phyloP scores from a whole-genome alignment of 495 filamentous ascomycete species.

The Hypoxylon rickii region DNA sequence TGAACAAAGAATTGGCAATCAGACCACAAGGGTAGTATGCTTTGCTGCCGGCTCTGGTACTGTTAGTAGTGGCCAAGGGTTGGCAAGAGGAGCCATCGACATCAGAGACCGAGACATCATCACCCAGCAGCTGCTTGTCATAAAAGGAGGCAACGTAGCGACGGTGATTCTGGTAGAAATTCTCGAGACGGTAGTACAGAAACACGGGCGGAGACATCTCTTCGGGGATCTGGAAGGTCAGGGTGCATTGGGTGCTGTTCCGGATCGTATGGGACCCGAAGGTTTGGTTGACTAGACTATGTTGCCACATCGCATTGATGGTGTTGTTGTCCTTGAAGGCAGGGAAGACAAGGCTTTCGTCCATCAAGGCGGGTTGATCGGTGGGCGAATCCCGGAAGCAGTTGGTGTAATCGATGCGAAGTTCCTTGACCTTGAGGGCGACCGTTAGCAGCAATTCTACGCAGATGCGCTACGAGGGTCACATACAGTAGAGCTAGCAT shows the following conservation, averaged over 20 bases:
- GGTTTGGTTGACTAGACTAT: constrained; percentile 28
- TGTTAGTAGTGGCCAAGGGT: constrained; percentile 64
- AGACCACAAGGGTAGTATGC: constrained; percentile 94
- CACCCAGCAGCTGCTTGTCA: constrained; percentile 78
- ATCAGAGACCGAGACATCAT: constrained; percentile 60
- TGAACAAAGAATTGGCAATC: constrained; percentile 96
- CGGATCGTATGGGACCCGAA: constrained; percentile 27
- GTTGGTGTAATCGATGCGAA: constrained; percentile 85
- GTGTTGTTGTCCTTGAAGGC: constrained; percentile 65
- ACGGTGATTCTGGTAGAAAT: constrained; percentile 99
- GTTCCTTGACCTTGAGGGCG: constrained; percentile 76
- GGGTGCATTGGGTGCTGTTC: constrained; percentile 56
- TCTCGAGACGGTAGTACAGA: constrained; percentile 92
- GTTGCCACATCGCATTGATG: constrained; percentile 41
- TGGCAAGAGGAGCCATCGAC: constrained; percentile 74
- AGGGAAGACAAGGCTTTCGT: constrained; percentile 58
- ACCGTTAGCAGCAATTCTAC: neutral
- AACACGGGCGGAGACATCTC: constrained; percentile 77
- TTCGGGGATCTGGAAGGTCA: constrained; percentile 79
- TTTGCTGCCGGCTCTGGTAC: constrained; percentile 53
- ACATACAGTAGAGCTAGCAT: constrained; percentile 74
- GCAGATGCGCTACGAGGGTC: neutral
- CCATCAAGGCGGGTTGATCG: constrained; percentile 49
- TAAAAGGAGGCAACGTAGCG: constrained; percentile 92
- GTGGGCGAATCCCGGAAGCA: constrained; percentile 62